phyloP scores from a whole-genome alignment of 768 basidiomycete species.

The Psilocybe sp. region DNA sequence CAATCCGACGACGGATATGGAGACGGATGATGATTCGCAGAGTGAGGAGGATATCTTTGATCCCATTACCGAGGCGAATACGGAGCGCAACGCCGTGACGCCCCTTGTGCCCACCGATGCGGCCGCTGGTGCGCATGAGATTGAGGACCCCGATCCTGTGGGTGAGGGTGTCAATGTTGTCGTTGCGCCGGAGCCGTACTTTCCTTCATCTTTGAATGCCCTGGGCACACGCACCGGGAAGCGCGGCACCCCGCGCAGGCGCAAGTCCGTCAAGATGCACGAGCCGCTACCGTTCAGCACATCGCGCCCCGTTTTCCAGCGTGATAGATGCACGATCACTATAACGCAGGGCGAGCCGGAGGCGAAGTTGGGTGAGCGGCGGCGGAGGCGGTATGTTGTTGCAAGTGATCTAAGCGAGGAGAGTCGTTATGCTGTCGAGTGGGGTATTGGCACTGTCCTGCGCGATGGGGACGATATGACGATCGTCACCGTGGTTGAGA shows the following conservation, averaged over 20 bases:
- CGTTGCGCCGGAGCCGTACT: slow-evolving; percentile 80
- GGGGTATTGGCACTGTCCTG: slow-evolving; percentile 95
- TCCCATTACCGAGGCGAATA: slow-evolving; percentile 82
- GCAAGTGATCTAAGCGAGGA: slow-evolving; percentile 96
- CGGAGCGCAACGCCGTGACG: slow-evolving; percentile 73
- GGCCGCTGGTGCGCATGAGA: slow-evolving; percentile 35
- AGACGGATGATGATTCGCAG: slow-evolving; percentile 58
- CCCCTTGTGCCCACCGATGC: slow-evolving; percentile 25
- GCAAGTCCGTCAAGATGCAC: slow-evolving; percentile 59
- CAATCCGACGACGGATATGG: slow-evolving; percentile 13
- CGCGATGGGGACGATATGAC: slow-evolving; percentile 94
- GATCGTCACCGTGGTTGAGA: slow-evolving; percentile 89
- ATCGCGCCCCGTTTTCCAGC: slow-evolving; percentile 79
- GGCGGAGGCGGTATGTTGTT: slow-evolving; percentile 76
- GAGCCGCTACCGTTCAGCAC: slow-evolving; percentile 67
- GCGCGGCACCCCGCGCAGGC: slow-evolving; percentile 47
- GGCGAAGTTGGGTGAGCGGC: slow-evolving; percentile 47
- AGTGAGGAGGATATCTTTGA: slow-evolving; percentile 68
- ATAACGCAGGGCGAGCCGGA: slow-evolving; percentile 84
- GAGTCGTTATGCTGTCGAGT: slow-evolving; percentile 92
- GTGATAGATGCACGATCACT: slow-evolving; percentile 90
- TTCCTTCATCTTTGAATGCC: slow-evolving; percentile 66
- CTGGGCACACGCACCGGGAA: slow-evolving; percentile 31
- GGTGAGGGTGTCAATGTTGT: slow-evolving; percentile 93
- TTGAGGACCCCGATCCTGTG: slow-evolving; percentile 77